Evolutionary conservation across 2,329 filamentous ascomycete species (phyloP).

Genomic region (Aspergillus chevalieri): DNA sequence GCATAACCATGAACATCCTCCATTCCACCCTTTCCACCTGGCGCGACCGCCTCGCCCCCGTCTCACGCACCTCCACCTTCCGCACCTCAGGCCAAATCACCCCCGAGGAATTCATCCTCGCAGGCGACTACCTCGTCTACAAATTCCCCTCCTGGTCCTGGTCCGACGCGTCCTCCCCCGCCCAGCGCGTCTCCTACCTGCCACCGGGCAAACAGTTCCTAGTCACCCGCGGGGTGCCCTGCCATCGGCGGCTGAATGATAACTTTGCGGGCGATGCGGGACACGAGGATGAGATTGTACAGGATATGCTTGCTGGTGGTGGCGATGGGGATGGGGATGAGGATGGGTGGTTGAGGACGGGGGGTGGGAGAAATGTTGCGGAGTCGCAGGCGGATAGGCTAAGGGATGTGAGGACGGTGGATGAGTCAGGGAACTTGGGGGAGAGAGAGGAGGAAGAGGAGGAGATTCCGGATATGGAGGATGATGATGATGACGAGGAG

Average conservation of each 20-base stretch:
- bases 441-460: conserved; percentile 59
- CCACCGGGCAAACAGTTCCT: conserved; percentile 91
- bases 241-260: conserved; percentile 82
- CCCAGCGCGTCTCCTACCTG: conserved; percentile 72
- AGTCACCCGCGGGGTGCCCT: conserved; percentile 89
- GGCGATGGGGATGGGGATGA: conserved; percentile 56
- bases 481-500: conserved; percentile 88
- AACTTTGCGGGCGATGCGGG: conserved; percentile 87
- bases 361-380: conserved; percentile 56
- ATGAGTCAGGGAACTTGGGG: conserved; percentile 80
- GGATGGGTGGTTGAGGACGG: conserved; percentile 88
- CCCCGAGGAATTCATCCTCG: conserved; percentile 90
- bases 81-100: conserved; percentile 91
- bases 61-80: conserved; percentile 87
- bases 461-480: conserved; percentile 97
- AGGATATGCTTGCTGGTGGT: conserved; percentile 61
- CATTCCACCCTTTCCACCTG: conserved; percentile 89
- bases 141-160: conserved; percentile 99
- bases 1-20: conserved; percentile 69
- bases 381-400: conserved; percentile 71
- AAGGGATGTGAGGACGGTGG: conserved; percentile 77
- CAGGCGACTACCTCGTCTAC: conserved; percentile 96
- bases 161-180: conserved; percentile 77
- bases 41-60: conserved; percentile 83
- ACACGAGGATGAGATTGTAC: conserved; percentile 77